Conservation (phyloP, 1,284 basidiomycete genomes). For the Grifola frondosa region DNA sequence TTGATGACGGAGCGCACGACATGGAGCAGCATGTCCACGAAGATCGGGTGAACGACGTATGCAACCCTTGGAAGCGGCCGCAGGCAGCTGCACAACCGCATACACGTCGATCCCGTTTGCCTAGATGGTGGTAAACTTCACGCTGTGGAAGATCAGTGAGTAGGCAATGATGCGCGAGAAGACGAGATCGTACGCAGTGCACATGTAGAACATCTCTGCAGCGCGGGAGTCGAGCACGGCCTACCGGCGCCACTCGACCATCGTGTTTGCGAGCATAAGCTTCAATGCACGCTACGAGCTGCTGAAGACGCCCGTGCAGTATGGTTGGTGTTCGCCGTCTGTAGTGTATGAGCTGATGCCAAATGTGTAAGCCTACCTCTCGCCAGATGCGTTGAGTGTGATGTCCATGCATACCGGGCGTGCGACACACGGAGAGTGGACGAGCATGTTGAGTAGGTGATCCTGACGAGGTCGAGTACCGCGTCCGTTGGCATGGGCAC, state of each 20-base stretch:
- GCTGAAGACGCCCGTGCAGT: constrained; percentile 52
- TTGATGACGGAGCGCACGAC: constrained; percentile 69
- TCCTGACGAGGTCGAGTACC: constrained; percentile 40
- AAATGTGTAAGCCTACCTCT: constrained; percentile 40
- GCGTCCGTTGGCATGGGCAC: constrained; percentile 30
- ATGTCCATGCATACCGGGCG: constrained; percentile 43
- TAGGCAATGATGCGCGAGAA: constrained; percentile 73
- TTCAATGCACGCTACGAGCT: constrained; percentile 37
- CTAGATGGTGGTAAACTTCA: constrained; percentile 52
- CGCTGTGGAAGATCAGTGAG: constrained; percentile 53
- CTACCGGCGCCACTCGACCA: constrained; percentile 36
- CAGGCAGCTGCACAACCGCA: constrained; percentile 47
- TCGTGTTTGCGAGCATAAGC: constrained; percentile 38
- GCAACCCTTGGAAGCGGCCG: constrained; percentile 29
- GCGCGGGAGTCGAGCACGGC: constrained; percentile 29
- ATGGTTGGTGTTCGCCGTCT: constrained; percentile 26
- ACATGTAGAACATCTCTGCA: constrained; percentile 53
- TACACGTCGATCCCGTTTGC: constrained; percentile 49
- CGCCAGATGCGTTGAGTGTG: constrained; percentile 19
- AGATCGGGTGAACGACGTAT: constrained; percentile 51
- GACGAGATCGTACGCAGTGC: constrained; percentile 60
- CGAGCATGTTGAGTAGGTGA: constrained; percentile 57
- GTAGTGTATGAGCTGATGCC: constrained; percentile 43
- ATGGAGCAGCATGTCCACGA: constrained; percentile 67
- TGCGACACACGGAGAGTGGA: constrained; percentile 39